Base-by-base conservation (phyloP, 768 basidiomycete species). In the Pholiota microspora region DNA sequence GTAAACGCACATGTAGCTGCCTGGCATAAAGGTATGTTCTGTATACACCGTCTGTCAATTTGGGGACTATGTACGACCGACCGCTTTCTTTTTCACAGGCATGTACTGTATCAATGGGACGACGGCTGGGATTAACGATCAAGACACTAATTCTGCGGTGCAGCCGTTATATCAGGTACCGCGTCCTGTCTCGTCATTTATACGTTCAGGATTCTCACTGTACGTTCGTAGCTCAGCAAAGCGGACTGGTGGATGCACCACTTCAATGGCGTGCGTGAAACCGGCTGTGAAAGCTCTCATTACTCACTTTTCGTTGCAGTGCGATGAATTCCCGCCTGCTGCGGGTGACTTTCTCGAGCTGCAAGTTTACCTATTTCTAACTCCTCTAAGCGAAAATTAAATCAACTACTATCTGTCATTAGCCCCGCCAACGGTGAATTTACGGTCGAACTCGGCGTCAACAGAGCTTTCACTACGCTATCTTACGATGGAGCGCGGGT, bases 221-320 rank as follows among this genome's bases (percentile, higher is more conserved):
- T 36, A 21, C 29, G 29, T 31, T 15, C 53, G 1, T 50, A 76
- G 73, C 48, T 74, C 25, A 64, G 61, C 7, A 64, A 70, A 51
- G 50, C 53, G 0, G 71, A 76, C 48, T 75, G 74, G 74, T 75
- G 74, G 74, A 73, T 77, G 52, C 74, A 77, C 62, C 74, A 75
- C 56, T 54, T 62, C 23, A 67, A 76, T 44, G 64, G 57, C 16
- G 75, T 75, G 28, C 34, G 69, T 59, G 42, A 15, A 18, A 36
- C 51, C 28, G 16, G 38, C 28, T 28, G 15, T 31, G 23, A 24
- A 12, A 35, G 8, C n/a, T 13, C 13, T 7, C 32, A 21, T 42
- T 31, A n/a, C 49, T 18, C 21, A 35, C 49, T 18, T 27, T 24
- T 8, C 10, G 13, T 2, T 54, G 10, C 34, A 77, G 76, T 78